phyloP scores from a whole-genome alignment of 2,329 filamentous ascomycete genomes.

The Paracorniculantispora psalliotae region DNA sequence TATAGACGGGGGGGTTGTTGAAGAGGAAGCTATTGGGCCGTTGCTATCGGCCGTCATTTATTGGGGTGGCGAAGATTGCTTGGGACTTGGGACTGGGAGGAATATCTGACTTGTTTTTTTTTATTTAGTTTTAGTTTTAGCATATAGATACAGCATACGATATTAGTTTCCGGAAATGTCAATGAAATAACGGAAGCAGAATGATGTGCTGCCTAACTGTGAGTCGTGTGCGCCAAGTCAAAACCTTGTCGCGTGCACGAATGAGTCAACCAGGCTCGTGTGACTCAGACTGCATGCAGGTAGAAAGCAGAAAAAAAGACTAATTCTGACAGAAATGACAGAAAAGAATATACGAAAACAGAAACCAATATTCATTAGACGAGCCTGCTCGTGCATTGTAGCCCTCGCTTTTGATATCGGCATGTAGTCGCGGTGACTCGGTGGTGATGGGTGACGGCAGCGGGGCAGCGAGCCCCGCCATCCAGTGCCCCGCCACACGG shows the following conservation, averaged over 20 bases:
- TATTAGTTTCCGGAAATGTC: neutral
- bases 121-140: neutral
- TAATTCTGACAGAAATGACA: too few species aligned
- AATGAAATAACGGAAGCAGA: neutral
- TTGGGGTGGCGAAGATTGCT: too few species aligned
- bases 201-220: neutral
- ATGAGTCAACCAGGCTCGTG: neutral
- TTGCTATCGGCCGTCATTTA: too few species aligned
- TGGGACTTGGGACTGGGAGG: neutral
- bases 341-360: too few species aligned
- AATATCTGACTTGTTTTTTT: neutral
- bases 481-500: neutral
- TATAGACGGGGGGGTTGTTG: conserved; percentile 29
- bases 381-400: too few species aligned
- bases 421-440: neutral
- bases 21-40: neutral
- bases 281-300: too few species aligned
- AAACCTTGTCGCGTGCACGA: neutral
- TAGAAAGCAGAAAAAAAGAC: too few species aligned
- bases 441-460: neutral
- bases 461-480: neutral
- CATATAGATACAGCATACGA: neutral
- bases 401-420: too few species aligned
- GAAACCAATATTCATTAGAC: too few species aligned
- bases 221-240: neutral